Conservation (phyloP, 1,139 yeast genomes). For the Hemisphaericaspora subhashii region DNA sequence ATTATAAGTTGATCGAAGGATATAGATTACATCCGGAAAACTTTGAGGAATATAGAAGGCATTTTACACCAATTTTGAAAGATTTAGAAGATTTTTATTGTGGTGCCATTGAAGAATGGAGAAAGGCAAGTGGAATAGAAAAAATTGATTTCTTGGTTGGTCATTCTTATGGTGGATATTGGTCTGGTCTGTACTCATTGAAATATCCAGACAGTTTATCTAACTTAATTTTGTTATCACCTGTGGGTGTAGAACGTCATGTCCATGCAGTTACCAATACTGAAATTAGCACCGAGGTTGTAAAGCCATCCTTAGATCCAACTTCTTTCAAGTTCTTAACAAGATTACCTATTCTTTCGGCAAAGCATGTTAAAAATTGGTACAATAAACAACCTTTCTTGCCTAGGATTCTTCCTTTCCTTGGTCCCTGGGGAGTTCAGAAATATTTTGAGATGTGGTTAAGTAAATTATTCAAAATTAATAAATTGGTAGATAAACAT, state of each 20-base stretch:
- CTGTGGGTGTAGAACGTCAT: constrained; percentile 85
- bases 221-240: constrained; percentile 73
- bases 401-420: constrained; percentile 41
- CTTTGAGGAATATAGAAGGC: constrained; percentile 29
- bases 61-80: constrained; percentile 43
- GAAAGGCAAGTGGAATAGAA: constrained; percentile 28
- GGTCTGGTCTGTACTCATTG: constrained; percentile 45
- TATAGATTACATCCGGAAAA: constrained; percentile 29
- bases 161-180: constrained; percentile 49
- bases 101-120: constrained; percentile 41
- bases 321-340: constrained; percentile 39
- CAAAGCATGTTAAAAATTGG: constrained; percentile 31
- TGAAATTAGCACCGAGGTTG: constrained; percentile 18
- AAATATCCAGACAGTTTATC: constrained; percentile 57
- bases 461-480: constrained; percentile 44
- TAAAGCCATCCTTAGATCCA: constrained; percentile 41
- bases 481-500: constrained; percentile 35
- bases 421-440: constrained; percentile 56
- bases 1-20: constrained; percentile 42
- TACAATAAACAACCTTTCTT: constrained; percentile 45
- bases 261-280: constrained; percentile 59
- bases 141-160: constrained; percentile 44
- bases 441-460: constrained; percentile 47
- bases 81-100: constrained; percentile 40
- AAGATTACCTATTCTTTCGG: constrained; percentile 43